These are phyloP conservation scores for Glarea lozoyensis DNA, from an alignment of 495 filamentous ascomycete genomes.

Conservation along the genomic window DNA sequence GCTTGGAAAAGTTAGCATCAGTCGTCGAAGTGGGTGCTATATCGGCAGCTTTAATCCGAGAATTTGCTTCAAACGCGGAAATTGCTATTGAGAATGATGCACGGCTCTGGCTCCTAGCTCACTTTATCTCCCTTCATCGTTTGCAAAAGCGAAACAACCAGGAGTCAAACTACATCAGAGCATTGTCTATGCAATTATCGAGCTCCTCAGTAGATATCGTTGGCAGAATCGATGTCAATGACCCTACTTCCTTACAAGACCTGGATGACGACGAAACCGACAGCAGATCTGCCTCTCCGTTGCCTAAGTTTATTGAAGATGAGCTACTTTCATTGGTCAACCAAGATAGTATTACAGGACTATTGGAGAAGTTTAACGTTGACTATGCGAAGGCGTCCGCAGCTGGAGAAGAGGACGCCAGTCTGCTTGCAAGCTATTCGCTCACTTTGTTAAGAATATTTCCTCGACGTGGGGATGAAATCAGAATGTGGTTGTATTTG, in stretches of 20 bases:
- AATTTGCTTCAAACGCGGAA: constrained; percentile 7
- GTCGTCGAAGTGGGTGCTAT: constrained; percentile 13
- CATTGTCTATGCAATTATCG: constrained; percentile 54
- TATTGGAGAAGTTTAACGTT: constrained; percentile 37
- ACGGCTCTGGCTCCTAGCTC: constrained; percentile 68
- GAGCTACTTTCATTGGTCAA: constrained; percentile 57
- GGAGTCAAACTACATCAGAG: constrained; percentile 52
- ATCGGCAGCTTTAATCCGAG: constrained; percentile 14
- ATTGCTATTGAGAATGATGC: constrained; percentile 18
- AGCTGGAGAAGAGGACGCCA: constrained; percentile 48
- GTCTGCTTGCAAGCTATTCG: constrained; percentile 75
- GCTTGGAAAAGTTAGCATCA: constrained; percentile 10
- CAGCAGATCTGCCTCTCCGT: constrained; percentile 22
- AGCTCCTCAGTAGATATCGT: constrained; percentile 52
- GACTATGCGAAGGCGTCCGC: constrained; percentile 22
- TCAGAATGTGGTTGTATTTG: constrained; percentile 89
- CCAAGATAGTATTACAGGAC: constrained; percentile 51
- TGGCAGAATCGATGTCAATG: constrained; percentile 38
- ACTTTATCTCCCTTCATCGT: constrained; percentile 69
- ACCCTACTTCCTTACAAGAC: constrained; percentile 18
- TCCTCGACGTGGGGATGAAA: constrained; percentile 73
- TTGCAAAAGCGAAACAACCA: constrained; percentile 28
- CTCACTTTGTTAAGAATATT: constrained; percentile 82
- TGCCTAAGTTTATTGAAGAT: constrained; percentile 49
- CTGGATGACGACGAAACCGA: constrained; percentile 7